Evolutionary conservation across 2,329 filamentous ascomycete species (phyloP).

Genomic region (Alternaria ethzedia): DNA sequence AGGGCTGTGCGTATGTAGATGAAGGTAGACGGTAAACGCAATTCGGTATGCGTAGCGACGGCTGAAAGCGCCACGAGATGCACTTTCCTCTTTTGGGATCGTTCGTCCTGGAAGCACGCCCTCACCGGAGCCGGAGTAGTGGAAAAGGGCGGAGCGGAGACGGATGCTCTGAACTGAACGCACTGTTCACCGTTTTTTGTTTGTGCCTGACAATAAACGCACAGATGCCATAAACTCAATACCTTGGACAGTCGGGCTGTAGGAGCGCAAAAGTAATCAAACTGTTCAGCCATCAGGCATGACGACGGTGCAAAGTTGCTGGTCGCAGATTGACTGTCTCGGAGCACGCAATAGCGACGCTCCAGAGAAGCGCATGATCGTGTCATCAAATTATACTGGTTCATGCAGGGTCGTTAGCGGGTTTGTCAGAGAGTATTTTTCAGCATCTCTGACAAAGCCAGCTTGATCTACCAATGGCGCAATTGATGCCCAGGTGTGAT

Average conservation of each 20-base stretch:
- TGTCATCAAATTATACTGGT: slow-evolving; percentile 20
- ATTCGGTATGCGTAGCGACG: slow-evolving; percentile 23
- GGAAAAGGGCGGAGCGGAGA: slow-evolving; percentile 19
- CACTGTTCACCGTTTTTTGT: slow-evolving; percentile 8
- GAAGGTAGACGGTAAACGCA: slow-evolving; percentile 9
- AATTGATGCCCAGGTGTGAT: slow-evolving; percentile 4
- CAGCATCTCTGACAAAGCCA: slow-evolving; percentile 35
- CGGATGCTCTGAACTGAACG: slow-evolving; percentile 6
- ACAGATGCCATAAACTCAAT: neutral
- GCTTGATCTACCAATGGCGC: slow-evolving; percentile 22
- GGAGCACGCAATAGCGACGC: neutral
- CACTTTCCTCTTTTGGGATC: slow-evolving; percentile 17
- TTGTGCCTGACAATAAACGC: slow-evolving; percentile 6
- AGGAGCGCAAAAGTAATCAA: neutral
- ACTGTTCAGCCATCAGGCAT: neutral
- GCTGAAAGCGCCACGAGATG: slow-evolving; percentile 17
- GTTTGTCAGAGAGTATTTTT: slow-evolving; percentile 40
- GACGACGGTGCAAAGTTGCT: neutral
- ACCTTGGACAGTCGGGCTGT: neutral
- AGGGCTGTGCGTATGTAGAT: slow-evolving; percentile 27
- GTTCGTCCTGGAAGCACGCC: slow-evolving; percentile 16
- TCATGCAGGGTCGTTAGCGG: slow-evolving; percentile 11
- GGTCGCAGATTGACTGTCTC: neutral
- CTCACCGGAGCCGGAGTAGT: slow-evolving; percentile 4
- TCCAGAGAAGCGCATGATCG: slow-evolving; percentile 14